Percentiles rank a stretch among this genome's conserved stretches.
Evolutionary conservation across 1,284 basidiomycete species (phyloP).

Genomic region (Puccinia sorghi): DNA sequence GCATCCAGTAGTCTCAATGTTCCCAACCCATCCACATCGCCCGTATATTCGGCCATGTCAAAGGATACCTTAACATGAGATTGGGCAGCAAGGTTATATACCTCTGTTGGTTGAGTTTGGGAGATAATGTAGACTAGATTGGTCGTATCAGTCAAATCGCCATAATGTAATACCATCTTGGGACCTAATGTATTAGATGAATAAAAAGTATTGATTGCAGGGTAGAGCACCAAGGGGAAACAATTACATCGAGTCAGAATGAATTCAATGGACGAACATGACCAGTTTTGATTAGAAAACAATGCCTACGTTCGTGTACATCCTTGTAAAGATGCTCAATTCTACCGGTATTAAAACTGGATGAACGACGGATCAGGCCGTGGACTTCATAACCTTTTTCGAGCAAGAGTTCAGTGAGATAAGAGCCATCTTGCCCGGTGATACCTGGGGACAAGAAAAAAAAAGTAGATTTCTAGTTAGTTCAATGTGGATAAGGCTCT

Average conservation of each 20-base stretch:
- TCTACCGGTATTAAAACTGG: constrained; percentile 88
- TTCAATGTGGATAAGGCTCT: background rate
- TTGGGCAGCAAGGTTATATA: constrained; percentile 94
- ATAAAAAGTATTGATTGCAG: constrained; percentile 32
- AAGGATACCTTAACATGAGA: constrained; percentile 95
- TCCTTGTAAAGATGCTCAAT: constrained; percentile 85
- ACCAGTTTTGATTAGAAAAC: background rate
- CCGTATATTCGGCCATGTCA: constrained; percentile 95
- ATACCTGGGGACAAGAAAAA: constrained; percentile 65
- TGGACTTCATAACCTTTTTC: constrained; percentile 87
- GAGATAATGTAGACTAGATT: constrained; percentile 91
- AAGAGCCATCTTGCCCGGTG: constrained; percentile 88
- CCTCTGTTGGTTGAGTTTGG: constrained; percentile 80
- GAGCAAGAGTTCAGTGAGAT: constrained; percentile 80
- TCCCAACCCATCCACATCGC: constrained; percentile 85
- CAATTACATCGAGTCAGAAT: constrained; percentile 54
- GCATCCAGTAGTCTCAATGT: constrained; percentile 88
- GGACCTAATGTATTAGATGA: constrained; percentile 61
- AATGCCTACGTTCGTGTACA: constrained; percentile 66
- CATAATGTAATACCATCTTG: constrained; percentile 86
- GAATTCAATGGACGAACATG: background rate
- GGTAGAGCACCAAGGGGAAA: constrained; percentile 30
- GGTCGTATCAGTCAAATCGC: constrained; percentile 80
- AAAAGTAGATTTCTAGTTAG: background rate
- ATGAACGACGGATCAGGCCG: constrained; percentile 77